These are phyloP conservation scores for Colletotrichum tropicale DNA, from an alignment of 2,329 filamentous ascomycete species.

Conservation along the genomic window DNA sequence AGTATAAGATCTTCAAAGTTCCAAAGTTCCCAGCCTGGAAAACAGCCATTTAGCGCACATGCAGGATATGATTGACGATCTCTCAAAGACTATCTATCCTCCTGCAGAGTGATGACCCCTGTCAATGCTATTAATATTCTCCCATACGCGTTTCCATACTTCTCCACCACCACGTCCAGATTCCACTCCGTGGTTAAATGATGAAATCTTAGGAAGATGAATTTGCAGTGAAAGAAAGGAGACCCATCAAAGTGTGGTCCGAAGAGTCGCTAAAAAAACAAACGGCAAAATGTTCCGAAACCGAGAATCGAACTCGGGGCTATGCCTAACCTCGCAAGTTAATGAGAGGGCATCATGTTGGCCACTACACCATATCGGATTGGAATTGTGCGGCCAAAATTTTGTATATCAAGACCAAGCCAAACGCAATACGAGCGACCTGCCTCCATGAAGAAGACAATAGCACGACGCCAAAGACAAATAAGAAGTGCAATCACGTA, in stretches of 20 bases:
- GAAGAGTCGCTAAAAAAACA: neutral
- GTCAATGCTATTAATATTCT: neutral
- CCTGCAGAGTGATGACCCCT: neutral
- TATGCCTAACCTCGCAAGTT: neutral
- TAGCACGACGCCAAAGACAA: neutral
- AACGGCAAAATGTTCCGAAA: neutral
- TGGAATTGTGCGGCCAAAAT: too few species aligned
- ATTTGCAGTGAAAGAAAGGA: neutral
- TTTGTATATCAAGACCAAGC: rapidly evolving
- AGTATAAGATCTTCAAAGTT: neutral
- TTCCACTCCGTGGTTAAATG: neutral
- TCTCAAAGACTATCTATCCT: neutral
- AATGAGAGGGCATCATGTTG: conserved; percentile 14
- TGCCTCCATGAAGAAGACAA: neutral
- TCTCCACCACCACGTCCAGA: neutral
- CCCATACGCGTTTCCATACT: neutral
- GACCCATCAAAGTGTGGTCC: neutral
- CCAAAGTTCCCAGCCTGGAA: neutral
- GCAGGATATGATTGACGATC: neutral
- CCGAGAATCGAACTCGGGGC: conserved; percentile 21
- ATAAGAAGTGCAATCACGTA: neutral
- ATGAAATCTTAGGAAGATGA: neutral
- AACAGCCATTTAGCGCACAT: neutral
- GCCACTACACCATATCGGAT: conserved; percentile 18
- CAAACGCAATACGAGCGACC: rapidly evolving